Evolutionary conservation across 805 yeast genomes (phyloP), one percentile per base, ranked within the genome.

Genomic region (Metschnikowia drakensbergensis): DNA sequence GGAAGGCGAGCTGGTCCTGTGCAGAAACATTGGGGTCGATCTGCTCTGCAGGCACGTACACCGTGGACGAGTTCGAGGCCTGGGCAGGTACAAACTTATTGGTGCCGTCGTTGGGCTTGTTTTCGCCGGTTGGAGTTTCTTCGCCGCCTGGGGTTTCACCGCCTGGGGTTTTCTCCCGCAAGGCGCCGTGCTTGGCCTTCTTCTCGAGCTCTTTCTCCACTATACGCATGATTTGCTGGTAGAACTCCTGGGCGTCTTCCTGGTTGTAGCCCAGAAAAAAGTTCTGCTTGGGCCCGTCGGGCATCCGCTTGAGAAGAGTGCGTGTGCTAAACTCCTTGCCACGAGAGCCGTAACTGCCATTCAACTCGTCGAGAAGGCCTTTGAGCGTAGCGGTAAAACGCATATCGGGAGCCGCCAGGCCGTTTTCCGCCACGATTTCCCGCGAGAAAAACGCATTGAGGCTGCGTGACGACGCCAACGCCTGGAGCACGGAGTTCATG

Each of bases 221-320:
- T 48, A 84, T 80, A 37, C 79, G 74, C 75, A 87, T 72, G 2
- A 86, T 77, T 45, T 84, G 76, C 63, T 91, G 97, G 70, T 91
- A 91, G 60, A 91, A 91, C 64, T 91, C 98, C 66, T 91, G 97
- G 0, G 97, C 97, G 69, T 91, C 98, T 65, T 91, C 97, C 68
- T 91, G 98, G 60, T 88, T 89, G 62, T 88, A 88, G 1, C 97
- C 94, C 47, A 82, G 67, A 57, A 90, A 82, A 51, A 89, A 78
- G 61, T 84, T 84, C 60, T 82, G 86, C 56, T 83, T 84, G 10
- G 94, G 91, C 0, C 88, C 86, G 59, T 85, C 84, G 4, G 86
- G 78, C 88, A 87, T 84, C 4, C 80, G 77, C 59, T 79, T 82
- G 45, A 86, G 64, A 39, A 87, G 65, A 11, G 74, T 73, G 48